Percentiles rank a stretch among this genome's conserved stretches.
Conservation (phyloP, 345 rosid species). For the Psidium friedrichsthalianum region DNA sequence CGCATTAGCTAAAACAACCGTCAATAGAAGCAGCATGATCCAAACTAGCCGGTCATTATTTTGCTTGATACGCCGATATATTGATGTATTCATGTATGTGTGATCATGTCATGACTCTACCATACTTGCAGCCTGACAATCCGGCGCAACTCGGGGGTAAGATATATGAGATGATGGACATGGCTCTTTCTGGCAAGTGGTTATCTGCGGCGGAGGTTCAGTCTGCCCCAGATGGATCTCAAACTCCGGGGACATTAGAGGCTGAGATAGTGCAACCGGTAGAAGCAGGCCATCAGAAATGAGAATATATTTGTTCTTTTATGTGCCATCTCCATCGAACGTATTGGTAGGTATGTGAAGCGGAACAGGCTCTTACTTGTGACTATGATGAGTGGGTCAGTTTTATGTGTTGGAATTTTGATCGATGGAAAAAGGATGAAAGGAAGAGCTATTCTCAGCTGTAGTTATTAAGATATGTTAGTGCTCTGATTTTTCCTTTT, state of each 20-base stretch:
- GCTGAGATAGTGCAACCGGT: conserved; percentile 86
- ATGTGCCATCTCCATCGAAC: not conserved
- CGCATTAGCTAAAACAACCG: not conserved
- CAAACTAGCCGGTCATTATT: not conserved
- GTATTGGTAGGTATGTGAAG: not conserved
- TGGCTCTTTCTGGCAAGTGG: conserved; percentile 84
- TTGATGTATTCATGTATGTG: not conserved
- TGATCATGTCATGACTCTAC: not conserved
- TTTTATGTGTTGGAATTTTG: not conserved
- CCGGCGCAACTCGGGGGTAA: conserved; percentile 93
- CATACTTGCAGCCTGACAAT: conserved; percentile 65
- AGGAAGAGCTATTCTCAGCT: not conserved
- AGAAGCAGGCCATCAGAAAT: conserved; percentile 51
- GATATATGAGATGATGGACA: conserved; percentile 95
- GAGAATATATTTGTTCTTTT: conserved; percentile 4
- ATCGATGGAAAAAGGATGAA: not conserved
- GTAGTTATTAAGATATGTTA: not conserved
- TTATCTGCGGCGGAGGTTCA: conserved; percentile 18
- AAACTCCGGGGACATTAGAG: conserved; percentile 32
- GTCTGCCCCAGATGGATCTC: conserved; percentile 11
- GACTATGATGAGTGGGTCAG: not conserved
- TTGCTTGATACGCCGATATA: not conserved
- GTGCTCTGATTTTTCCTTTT: not conserved
- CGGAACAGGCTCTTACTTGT: not conserved
- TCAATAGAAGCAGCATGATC: not conserved